Conservation (phyloP, 805 yeast genomes). For the Metschnikowia reukaufii region DNA sequence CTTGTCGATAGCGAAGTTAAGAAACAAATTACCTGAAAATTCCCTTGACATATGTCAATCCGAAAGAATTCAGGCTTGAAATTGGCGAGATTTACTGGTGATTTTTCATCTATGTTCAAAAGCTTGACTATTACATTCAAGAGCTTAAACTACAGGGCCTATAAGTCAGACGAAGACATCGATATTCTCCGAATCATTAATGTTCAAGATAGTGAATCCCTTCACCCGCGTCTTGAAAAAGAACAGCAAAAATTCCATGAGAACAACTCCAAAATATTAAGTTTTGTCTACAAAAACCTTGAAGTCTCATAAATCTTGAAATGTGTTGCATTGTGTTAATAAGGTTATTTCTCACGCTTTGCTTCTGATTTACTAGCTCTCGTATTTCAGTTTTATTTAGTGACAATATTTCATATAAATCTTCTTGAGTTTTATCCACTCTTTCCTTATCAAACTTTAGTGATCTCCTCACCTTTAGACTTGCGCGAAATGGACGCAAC, state of each 20-base stretch:
- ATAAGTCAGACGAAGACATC: constrained; percentile 12
- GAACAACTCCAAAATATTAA: constrained; percentile 2
- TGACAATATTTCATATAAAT: background rate
- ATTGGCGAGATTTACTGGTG: constrained; percentile 13
- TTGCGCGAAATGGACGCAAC: constrained; percentile 78
- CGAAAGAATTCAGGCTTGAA: constrained; percentile 12
- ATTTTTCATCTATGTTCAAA: constrained; percentile 16
- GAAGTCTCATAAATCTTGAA: background rate
- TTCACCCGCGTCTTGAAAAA: background rate
- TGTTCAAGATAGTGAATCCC: constrained; percentile 14
- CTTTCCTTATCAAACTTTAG: constrained; percentile 12
- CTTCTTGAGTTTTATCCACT: background rate
- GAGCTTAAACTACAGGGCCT: constrained; percentile 6
- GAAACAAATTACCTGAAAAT: constrained; percentile 2
- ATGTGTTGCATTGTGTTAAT: background rate
- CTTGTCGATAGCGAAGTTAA: constrained; percentile 3
- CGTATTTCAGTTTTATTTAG: background rate
- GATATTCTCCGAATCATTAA: constrained; percentile 13
- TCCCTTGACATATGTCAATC: constrained; percentile 12
- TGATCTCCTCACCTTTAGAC: constrained; percentile 22
- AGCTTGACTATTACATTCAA: constrained; percentile 7
- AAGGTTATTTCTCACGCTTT: background rate
- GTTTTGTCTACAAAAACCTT: constrained; percentile 6
- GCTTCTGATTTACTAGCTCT: background rate
- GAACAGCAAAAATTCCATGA: background rate